A percentile compares a stretch with the other conserved stretches of the same genome.
These are phyloP conservation scores for Rheum nobile DNA, from an alignment of 148 eudicot species.

Conservation along the genomic window DNA sequence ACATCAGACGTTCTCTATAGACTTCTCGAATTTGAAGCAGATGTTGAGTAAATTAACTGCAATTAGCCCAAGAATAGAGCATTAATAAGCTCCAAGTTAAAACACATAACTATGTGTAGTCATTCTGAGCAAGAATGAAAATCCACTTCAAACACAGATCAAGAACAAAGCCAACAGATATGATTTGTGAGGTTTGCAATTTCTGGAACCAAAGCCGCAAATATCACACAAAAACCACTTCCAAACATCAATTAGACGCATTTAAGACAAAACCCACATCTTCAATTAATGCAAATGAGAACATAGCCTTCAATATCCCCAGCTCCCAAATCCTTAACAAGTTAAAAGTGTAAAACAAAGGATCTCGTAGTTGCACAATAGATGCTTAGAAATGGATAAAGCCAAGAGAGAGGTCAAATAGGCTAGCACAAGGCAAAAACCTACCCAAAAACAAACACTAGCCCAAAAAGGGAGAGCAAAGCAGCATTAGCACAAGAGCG, in stretches of 20 bases:
- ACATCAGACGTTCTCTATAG: not conserved
- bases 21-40: not conserved
- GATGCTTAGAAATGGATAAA: not conserved
- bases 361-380: not conserved
- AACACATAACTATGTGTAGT: not conserved
- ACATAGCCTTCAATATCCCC: not conserved
- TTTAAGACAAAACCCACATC: not conserved
- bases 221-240: not conserved
- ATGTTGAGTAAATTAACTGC: not conserved
- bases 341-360: not conserved
- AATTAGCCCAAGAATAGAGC: not conserved
- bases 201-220: not conserved
- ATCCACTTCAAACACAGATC: not conserved
- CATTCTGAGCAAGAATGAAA: not conserved
- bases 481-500: not conserved
- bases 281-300: not conserved
- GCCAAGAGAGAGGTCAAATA: not conserved
- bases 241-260: not conserved
- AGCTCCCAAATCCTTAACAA: not conserved
- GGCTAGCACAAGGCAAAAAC: not conserved
- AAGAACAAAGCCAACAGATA: not conserved
- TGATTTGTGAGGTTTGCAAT: not conserved
- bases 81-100: not conserved
- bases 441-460: not conserved
- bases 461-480: not conserved